phyloP scores from a whole-genome alignment of 1,139 yeast genomes.

The Geotrichum australiense region DNA sequence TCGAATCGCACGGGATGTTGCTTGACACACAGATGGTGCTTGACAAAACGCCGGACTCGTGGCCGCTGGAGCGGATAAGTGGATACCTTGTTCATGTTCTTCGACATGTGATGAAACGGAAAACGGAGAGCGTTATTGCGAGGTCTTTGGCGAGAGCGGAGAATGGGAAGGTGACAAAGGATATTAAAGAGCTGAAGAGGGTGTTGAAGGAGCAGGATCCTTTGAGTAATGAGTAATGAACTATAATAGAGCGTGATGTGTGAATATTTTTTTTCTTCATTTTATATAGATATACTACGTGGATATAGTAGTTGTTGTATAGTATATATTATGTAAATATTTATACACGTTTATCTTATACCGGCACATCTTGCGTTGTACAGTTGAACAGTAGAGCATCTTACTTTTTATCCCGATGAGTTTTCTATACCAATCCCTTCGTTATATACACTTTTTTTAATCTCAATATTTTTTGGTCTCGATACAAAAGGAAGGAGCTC shows the following conservation, averaged over 20 bases:
- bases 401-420: no score
- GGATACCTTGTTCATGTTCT: slow-evolving; percentile 26
- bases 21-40: slow-evolving; percentile 30
- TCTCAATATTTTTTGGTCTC: no score
- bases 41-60: slow-evolving; percentile 29
- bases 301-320: no score
- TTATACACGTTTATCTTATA: no score
- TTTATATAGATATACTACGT: no score
- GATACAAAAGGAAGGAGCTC: no score
- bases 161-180: slow-evolving; percentile 17
- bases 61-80: slow-evolving; percentile 33
- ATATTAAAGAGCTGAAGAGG: slow-evolving; percentile 2
- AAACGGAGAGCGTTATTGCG: slow-evolving; percentile 22
- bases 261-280: not conserved
- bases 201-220: slow-evolving; percentile 2
- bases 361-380: no score
- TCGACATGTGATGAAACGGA: slow-evolving; percentile 22
- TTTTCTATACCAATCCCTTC: no score
- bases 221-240: not conserved
- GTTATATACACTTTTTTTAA: no score
- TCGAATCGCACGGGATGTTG: slow-evolving; percentile 30
- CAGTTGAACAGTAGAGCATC: no score
- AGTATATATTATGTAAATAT: no score
- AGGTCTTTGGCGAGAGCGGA: slow-evolving; percentile 28
- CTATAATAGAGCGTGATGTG: not conserved